Base-by-base conservation (phyloP, 2,329 filamentous ascomycete genomes). In the Fusarium brevicatenulatum region DNA sequence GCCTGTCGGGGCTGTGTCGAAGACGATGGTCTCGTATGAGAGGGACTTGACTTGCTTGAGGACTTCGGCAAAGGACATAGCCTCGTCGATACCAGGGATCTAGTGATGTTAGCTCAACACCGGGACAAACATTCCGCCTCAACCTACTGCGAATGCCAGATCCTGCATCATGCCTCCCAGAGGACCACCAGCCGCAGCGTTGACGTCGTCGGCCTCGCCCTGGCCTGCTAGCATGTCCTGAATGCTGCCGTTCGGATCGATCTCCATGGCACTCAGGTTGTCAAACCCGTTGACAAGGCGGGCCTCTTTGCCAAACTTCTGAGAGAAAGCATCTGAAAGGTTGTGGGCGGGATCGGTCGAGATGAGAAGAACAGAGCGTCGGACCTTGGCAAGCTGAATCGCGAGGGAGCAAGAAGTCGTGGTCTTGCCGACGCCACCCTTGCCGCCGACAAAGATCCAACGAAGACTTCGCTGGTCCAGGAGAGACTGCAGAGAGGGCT, bases 221-320 rank as follows among this genome's bases (percentile, higher is more conserved):
- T 91, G 88, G 4, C 92, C 92, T 15, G 93, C 93, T 72, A 99
- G 86, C 63, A 99, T 85, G 81, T 99, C 96, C 84, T 98, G 96
- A 83, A 99, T 97, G 80, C 94, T 97, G 53, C 95, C 96, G 81
- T 97, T 98, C 59, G 96, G 96, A 80, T 99, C 96, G 78, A 99
- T 98, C 85, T 99, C 96, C 96, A 99, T 99, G 71, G 96, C 96
- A 81, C 94, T 97, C 76, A 99, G 87, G 83, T 98, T 98, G 39
- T 92, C 90, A 80, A 97, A 98, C 76, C 96, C 96, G 77, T 97
- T 92, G 74, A 99, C 89, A 43, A 97, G 90, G 72, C 95, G 91
- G 60, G 96, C 96, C 84, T 99, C 96, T 87, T 99, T 99, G 86
- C 96, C 96, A 80, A 99, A 99, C 86, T 99, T 99, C 84, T 99